A percentile compares a stretch with the other conserved stretches of the same genome.
Evolutionary conservation across 2,329 filamentous ascomycete species (phyloP).

Genomic region (Aspergillus novoparasiticus): DNA sequence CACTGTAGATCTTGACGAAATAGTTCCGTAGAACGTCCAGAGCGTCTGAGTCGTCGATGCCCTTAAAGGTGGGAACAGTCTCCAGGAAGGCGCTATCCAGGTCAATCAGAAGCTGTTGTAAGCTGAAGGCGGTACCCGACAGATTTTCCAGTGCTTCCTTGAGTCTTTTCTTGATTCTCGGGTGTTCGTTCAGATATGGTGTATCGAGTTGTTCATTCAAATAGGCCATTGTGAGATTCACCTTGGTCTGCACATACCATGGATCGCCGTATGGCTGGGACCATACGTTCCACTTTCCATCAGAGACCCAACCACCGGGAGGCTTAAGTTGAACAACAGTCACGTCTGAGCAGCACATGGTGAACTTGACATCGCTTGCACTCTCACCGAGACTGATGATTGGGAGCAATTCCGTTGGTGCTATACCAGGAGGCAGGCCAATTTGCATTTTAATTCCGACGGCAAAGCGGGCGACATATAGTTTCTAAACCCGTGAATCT

Average conservation of each 20-base stretch:
- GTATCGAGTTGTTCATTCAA: background rate
- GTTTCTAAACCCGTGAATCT: background rate
- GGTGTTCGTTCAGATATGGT: background rate
- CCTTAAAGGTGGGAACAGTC: background rate
- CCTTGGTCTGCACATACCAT: background rate
- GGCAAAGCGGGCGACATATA: background rate
- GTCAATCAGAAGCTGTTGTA: background rate
- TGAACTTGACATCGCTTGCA: background rate
- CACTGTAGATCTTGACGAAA: background rate
- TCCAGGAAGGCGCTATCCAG: background rate
- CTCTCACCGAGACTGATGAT: background rate
- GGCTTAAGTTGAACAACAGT: background rate
- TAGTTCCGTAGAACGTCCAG: background rate
- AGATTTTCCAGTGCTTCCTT: background rate
- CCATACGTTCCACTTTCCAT: background rate
- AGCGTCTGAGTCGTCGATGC: background rate
- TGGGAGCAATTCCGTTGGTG: background rate
- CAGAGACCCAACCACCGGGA: background rate
- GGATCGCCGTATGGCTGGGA: background rate
- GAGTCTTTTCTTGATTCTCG: background rate
- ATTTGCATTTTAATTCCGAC: background rate
- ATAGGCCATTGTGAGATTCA: background rate
- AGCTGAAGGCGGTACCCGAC: background rate
- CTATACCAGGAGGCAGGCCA: background rate
- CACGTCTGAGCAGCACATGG: background rate